Evolutionary conservation across 441 rosid species (phyloP), one percentile per base, ranked within the genome.

Genomic region (Populus hybrid): DNA sequence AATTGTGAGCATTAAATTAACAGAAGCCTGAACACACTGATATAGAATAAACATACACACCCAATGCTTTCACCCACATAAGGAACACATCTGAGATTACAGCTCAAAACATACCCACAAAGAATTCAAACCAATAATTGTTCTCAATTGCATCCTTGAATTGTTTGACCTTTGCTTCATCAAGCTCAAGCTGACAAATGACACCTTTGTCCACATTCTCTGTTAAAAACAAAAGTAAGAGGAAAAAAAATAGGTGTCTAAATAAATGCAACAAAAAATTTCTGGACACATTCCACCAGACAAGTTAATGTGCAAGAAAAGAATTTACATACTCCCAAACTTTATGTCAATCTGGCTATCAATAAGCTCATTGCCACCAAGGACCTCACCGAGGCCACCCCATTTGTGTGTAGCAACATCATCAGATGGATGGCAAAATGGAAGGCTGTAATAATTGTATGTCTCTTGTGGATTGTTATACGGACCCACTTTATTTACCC

Each of bases 311-410:
- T 23, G 46, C 40, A 28, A 38, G 28, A 18, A 35, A 16, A 64
- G 77, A 19, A 59, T n/a, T 61, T 61, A 84, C 97, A 40, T 89
- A 97, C 99, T 93, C 89, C 32, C 82, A 86, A 91, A 97, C 79
- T 93, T 97, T 53, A 97, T 91, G 57, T 88, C 90, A 69, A 95
- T 85, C 82, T 88, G 88, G 86, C 99, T 93, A 83, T 95, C 99
- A 76, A 97, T 95, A 75, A 97, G 99, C 83, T 97, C 99, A 83
- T 97, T 97, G 77, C 99, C 99, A 86, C 99, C 99, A 26, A 97
- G 90, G 82, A 95, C 99, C 86, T 97, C 99, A 78, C 99, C 99
- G 84, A 97, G 98, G 76, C 99, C 99, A 85, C 97, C 99, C 99
- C 98, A 97, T 82, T 95, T 97, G 88, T 97, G 99, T 69, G 87